These are phyloP conservation scores for Sphaerulina populicola DNA, from an alignment of 2,329 filamentous ascomycete genomes.

Conservation along the genomic window DNA sequence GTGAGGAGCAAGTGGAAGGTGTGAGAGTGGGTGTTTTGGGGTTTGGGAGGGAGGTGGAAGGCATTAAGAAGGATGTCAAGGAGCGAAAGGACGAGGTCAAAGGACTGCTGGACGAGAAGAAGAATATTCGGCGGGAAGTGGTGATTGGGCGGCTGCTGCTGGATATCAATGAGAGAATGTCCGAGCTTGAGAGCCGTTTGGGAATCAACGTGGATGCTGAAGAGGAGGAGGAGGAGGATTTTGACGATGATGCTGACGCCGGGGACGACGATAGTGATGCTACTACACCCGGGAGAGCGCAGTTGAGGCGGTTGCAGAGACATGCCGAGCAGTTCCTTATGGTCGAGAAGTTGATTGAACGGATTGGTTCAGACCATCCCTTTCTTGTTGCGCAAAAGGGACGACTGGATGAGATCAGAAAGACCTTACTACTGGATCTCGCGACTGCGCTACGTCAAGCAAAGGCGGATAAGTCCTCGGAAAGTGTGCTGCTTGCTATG, in stretches of 20 bases:
- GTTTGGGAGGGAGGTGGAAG: slow-evolving; percentile 73
- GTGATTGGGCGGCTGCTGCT: slow-evolving; percentile 55
- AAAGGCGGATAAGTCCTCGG: slow-evolving; percentile 35
- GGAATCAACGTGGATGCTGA: slow-evolving; percentile 40
- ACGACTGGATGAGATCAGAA: slow-evolving; percentile 50
- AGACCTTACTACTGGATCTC: slow-evolving; percentile 57
- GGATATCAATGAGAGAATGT: slow-evolving; percentile 57
- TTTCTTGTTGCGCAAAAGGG: slow-evolving; percentile 53
- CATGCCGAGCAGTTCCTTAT: slow-evolving; percentile 53
- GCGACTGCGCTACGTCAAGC: slow-evolving; percentile 54
- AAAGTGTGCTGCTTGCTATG: slow-evolving; percentile 49
- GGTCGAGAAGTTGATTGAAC: slow-evolving; percentile 45
- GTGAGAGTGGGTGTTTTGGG: slow-evolving; percentile 78
- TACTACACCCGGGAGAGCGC: slow-evolving; percentile 28
- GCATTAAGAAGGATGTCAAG: slow-evolving; percentile 58
- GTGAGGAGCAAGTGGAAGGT: slow-evolving; percentile 85
- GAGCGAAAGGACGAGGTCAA: slow-evolving; percentile 57
- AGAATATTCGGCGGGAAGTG: slow-evolving; percentile 54
- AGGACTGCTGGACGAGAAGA: slow-evolving; percentile 57
- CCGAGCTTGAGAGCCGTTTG: slow-evolving; percentile 55
- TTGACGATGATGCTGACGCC: slow-evolving; percentile 20
- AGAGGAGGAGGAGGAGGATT: slow-evolving; percentile 25
- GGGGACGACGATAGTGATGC: slow-evolving; percentile 30
- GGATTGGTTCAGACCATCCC: slow-evolving; percentile 51
- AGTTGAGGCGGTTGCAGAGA: slow-evolving; percentile 42